Base-by-base conservation (phyloP, 306 rosid species). In the Malus sieversii region DNA sequence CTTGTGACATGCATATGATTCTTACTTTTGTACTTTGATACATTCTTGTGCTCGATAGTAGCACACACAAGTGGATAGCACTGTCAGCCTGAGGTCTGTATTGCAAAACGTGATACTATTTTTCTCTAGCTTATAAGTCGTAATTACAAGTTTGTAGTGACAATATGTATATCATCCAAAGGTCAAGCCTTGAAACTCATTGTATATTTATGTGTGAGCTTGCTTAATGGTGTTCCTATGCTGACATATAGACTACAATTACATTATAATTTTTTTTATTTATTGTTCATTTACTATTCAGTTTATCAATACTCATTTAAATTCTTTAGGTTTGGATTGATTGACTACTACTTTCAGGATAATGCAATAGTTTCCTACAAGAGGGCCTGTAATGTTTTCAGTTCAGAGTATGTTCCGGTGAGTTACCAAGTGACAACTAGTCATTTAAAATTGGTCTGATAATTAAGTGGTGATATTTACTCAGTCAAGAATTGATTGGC, bases 371-470 rank as follows among this genome's bases (percentile, higher is more conserved):
- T 81, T 40, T 81, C 75, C 65, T 93, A 86, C 86, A 83, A 79
- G 81, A 88, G 87, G 76, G 98, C 98, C 20, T 75, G 83, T 80
- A 74, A 80, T 22, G 83, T 93, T 83, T 93, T 93, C 80, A 71
- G 80, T 85, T 81, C 91, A 40, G 84, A 86, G 14, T 74, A 83
- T 74, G 81, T 64, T 76, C 83, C 76, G 18, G 98, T 93, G 82
- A 89, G 98, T 82, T 77, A 77, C 67, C 79, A 66, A 67, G 80
- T 73, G 72, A 75, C 73, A 71, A 53, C 45, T 52, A 48, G 66
- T 81, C 66, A 51, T 65, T 45, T 67, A 74, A 57, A 55, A 13
- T 66, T 73, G 25, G 15, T n/a, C 66, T n/a, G 18, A 6, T 33
- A 60, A 19, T 65, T 25, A 52, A 55, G 73, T 61, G 82, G 45